Evolutionary conservation across 177 flowering plant species (phyloP).

Genomic region (Vitis hybrid): DNA sequence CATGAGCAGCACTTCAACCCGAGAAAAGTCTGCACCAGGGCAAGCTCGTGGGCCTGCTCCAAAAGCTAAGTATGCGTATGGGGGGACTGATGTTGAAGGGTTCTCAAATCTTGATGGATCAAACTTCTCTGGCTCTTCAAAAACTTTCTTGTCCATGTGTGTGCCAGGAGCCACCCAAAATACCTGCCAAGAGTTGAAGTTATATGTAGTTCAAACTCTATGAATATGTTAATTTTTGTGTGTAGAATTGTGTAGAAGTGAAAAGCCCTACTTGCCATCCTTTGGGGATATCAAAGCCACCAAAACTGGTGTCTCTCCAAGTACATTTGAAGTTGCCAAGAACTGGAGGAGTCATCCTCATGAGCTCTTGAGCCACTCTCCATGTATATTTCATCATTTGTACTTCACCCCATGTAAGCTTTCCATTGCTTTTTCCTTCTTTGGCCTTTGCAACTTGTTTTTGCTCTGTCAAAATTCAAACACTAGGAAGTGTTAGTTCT

Average conservation of each 20-base stretch:
- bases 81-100: conserved; percentile 26
- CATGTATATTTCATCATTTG: conserved; percentile 44
- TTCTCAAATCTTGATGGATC: conserved; percentile 39
- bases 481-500: no score
- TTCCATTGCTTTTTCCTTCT: conserved; percentile 7
- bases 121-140: conserved; percentile 24
- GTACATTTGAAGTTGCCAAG: conserved; percentile 27
- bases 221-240: neutral
- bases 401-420: conserved; percentile 30
- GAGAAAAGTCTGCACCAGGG: conserved; percentile 29
- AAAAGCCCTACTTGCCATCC: conserved; percentile 35
- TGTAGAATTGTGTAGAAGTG: neutral
- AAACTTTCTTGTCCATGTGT: conserved; percentile 30
- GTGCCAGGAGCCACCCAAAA: conserved; percentile 28
- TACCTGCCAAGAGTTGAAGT: conserved; percentile 10
- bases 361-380: conserved; percentile 41
- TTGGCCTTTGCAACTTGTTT: conserved; percentile 13
- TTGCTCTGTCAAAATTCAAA: no score
- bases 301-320: conserved; percentile 25
- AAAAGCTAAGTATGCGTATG: conserved; percentile 35
- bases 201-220: neutral
- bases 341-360: conserved; percentile 39
- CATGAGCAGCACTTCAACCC: conserved; percentile 19
- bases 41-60: conserved; percentile 35
- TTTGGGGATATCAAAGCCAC: conserved; percentile 39